Evolutionary conservation across 805 yeast genomes (phyloP), one percentile per base, ranked within the genome.

Genomic region (Saturnispora saitoi): DNA sequence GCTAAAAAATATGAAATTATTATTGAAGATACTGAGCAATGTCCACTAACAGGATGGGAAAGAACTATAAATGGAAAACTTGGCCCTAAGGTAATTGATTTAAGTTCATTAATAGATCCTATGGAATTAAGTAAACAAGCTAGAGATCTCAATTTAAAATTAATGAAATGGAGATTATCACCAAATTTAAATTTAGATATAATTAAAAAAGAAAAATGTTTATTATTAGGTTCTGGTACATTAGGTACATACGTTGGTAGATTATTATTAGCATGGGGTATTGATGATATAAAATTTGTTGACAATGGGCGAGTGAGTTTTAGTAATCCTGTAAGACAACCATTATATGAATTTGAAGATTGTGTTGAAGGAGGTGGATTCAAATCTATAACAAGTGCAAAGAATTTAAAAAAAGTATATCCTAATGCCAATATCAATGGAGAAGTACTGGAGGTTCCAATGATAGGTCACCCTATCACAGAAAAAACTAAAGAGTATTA

Each of bases 161-260:
- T 93, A 41, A 93, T 93, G 99, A 88, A 89, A 61, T 93, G 99
- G 99, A 74, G 99, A 55, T 77, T 93, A 15, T 88, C 86, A 0
- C 98, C 99, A 0, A 74, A 79, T 8, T 61, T 93, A 3, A 77
- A 93, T 58, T 69, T 93, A 42, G 90, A 86, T 5, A 60, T 67
- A 2, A 70, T 93, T 20, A 76, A 78, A 54, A 51, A 65, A 15
- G 75, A 83, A 10, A 82, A 75, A 54, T 83, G 90, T 34, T 65
- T 93, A 39, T 68, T 93, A 14, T 72, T 93, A n/a, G 99, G 99
- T 0, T 86, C 98, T 0, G 99, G 99, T 6, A 93, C 99, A 3
- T 71, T 95, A 7, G 99, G 99, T 0, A 83, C 95, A 51, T 91
- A 91, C 59, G 91, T 93, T 5, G 76, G 95, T 0, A 72, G 99